phyloP scores from a whole-genome alignment of 2,329 filamentous ascomycete genomes.

The Falciphora oryzae region DNA sequence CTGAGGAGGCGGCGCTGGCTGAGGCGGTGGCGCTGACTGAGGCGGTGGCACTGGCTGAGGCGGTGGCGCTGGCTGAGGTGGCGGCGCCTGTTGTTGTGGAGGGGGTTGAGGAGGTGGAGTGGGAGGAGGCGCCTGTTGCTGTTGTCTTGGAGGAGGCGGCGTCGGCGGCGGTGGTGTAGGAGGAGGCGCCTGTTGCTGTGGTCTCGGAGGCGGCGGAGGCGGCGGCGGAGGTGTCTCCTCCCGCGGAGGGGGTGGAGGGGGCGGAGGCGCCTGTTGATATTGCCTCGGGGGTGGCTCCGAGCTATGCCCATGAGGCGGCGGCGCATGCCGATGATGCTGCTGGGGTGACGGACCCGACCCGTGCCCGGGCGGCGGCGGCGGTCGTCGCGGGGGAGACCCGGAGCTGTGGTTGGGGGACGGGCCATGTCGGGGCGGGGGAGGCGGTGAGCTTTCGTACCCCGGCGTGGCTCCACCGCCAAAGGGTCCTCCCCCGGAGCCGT shows the following conservation, averaged over 20 bases:
- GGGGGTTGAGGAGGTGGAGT: constrained; percentile 16
- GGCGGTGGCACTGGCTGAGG: constrained; percentile 12
- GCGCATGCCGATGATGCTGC: constrained; percentile 17
- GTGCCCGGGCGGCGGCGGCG: too few species aligned
- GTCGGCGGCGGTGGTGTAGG: constrained; percentile 13
- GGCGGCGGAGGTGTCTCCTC: neutral
- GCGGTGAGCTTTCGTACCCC: constrained; percentile 11
- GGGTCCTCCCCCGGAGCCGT: too few species aligned
- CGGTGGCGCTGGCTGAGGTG: constrained; percentile 6
- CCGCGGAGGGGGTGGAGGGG: constrained; percentile 7
- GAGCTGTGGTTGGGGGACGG: constrained; percentile 17
- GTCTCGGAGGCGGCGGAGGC: too few species aligned
- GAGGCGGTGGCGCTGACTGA: neutral
- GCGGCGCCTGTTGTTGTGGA: constrained; percentile 15
- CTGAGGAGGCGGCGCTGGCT: too few species aligned
- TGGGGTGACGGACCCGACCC: constrained; percentile 9
- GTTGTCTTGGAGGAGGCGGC: constrained; percentile 5
- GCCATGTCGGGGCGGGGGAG: constrained; percentile 19
- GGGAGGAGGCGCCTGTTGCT: constrained; percentile 11
- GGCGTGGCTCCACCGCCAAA: too few species aligned
- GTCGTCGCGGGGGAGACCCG: neutral
- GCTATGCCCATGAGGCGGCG: constrained; percentile 13
- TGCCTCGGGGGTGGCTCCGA: constrained; percentile 8
- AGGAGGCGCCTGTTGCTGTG: too few species aligned
- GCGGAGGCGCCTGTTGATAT: constrained; percentile 19